Conservation (phyloP, 2,329 filamentous ascomycete genomes). For the Ampelomyces quisqualis region DNA sequence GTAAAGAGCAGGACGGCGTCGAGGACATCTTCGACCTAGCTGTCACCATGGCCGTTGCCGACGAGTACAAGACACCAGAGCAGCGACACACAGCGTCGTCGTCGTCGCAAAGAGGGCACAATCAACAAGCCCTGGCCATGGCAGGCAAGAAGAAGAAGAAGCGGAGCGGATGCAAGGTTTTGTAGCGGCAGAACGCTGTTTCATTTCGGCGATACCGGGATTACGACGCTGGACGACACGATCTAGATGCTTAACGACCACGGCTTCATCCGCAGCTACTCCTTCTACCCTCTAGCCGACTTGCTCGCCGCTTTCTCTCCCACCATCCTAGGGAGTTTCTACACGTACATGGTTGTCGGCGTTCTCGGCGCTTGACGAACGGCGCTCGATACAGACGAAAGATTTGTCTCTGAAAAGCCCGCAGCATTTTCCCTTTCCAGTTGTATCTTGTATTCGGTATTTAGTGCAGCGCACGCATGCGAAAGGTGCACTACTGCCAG, state of each 20-base stretch:
- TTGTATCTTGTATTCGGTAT: constrained; percentile 41
- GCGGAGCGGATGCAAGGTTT: constrained; percentile 43
- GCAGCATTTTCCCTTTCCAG: constrained; percentile 27
- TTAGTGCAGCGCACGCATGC: constrained; percentile 23
- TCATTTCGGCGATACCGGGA: constrained; percentile 33
- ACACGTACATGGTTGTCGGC: constrained; percentile 28
- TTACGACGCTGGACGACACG: constrained; percentile 45
- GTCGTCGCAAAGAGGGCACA: constrained; percentile 15
- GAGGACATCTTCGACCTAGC: constrained; percentile 95
- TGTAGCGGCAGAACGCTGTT: constrained; percentile 13
- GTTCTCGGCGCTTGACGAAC: constrained; percentile 23
- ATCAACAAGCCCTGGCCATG: constrained; percentile 27
- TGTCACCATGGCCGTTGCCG: constrained; percentile 84
- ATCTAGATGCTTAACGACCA: constrained; percentile 45
- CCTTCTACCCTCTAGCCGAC: constrained; percentile 4
- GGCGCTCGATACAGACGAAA: constrained; percentile 19
- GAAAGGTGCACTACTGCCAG: constrained; percentile 10
- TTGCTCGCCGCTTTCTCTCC: no score
- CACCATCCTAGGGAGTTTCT: constrained; percentile 12
- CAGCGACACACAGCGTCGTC: constrained; percentile 15
- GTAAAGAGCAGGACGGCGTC: constrained; percentile 94
- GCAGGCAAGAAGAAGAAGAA: constrained; percentile 45
- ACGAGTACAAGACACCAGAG: constrained; percentile 51
- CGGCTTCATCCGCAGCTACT: constrained; percentile 29
- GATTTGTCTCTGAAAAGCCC: constrained; percentile 16